phyloP scores from a whole-genome alignment of 1,139 yeast genomes.

The Blastobotrys capitulatus region DNA sequence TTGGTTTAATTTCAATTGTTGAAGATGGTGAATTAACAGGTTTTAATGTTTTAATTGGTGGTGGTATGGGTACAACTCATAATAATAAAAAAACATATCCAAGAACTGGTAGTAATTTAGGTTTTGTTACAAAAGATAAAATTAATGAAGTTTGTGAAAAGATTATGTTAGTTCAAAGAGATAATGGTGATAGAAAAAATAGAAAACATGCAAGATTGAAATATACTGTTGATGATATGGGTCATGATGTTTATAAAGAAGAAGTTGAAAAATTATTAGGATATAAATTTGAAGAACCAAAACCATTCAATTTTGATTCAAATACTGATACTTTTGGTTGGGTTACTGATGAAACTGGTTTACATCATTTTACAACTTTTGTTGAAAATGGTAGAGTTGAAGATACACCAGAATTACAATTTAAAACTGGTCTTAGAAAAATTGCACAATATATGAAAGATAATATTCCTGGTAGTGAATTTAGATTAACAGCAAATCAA shows the following conservation, averaged over 20 bases:
- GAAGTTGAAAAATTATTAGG: constrained; percentile 85
- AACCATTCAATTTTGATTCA: constrained; percentile 71
- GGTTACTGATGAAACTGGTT: constrained; percentile 83
- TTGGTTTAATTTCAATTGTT: constrained; percentile 86
- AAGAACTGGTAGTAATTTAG: constrained; percentile 84
- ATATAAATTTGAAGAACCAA: constrained; percentile 62
- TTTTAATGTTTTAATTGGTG: constrained; percentile 87
- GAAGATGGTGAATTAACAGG: constrained; percentile 59
- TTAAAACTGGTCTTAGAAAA: constrained; percentile 78
- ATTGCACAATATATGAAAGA: constrained; percentile 66
- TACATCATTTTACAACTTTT: constrained; percentile 87
- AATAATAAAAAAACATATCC: constrained; percentile 97
- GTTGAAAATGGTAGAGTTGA: constrained; percentile 97
- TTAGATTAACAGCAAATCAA: constrained; percentile 94
- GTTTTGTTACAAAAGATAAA: constrained; percentile 64
- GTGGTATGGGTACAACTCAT: constrained; percentile 99
- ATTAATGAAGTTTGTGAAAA: constrained; percentile 79
- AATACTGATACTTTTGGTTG: constrained; percentile 93
- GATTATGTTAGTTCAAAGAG: constrained; percentile 92
- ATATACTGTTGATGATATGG: constrained; percentile 91
- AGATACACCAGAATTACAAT: constrained; percentile 85
- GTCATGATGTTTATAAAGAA: constrained; percentile 70
- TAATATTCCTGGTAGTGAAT: constrained; percentile 53
- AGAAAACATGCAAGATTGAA: constrained; percentile 97
- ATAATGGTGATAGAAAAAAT: constrained; percentile 89